These are phyloP conservation scores for Corynespora cassiicola DNA, from an alignment of 2,329 filamentous ascomycete species.

Conservation along the genomic window DNA sequence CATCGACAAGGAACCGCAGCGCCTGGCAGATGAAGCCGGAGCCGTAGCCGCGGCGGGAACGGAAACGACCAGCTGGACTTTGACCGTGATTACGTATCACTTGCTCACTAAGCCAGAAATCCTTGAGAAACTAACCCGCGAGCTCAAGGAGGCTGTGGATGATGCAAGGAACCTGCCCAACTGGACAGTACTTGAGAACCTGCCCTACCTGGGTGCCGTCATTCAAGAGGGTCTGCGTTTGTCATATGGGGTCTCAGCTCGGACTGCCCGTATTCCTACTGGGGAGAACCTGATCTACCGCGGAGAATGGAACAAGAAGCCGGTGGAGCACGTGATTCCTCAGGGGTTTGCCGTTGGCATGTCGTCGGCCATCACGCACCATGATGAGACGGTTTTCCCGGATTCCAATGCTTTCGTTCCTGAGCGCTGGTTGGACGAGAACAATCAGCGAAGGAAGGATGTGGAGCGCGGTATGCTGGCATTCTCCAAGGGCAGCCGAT, in stretches of 20 bases:
- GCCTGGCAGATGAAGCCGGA: constrained; percentile 38
- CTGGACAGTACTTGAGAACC: constrained; percentile 27
- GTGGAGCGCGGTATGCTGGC: constrained; percentile 35
- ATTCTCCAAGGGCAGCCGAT: constrained; percentile 39
- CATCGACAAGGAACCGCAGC: constrained; percentile 30
- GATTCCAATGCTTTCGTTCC: constrained; percentile 32
- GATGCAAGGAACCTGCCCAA: constrained; percentile 20
- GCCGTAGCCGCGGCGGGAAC: constrained; percentile 42
- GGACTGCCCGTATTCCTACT: constrained; percentile 29
- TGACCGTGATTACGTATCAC: constrained; percentile 37
- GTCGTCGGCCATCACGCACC: constrained; percentile 31
- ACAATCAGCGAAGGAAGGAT: constrained; percentile 27
- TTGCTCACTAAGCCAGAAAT: constrained; percentile 29
- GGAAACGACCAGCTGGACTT: constrained; percentile 39
- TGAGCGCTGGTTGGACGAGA: constrained; percentile 37
- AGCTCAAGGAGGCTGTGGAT: constrained; percentile 25
- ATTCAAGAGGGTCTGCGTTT: constrained; percentile 18
- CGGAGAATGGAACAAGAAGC: constrained; percentile 31
- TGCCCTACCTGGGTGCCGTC: constrained; percentile 30
- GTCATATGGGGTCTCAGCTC: constrained; percentile 32
- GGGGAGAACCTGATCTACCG: constrained; percentile 29
- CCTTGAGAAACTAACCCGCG: constrained; percentile 26
- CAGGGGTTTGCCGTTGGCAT: constrained; percentile 32
- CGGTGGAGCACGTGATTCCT: constrained; percentile 26
- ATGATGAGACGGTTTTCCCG: constrained; percentile 31